phyloP scores from a whole-genome alignment of 1,139 yeast genomes.

The Magnusiomyces fungicola region DNA sequence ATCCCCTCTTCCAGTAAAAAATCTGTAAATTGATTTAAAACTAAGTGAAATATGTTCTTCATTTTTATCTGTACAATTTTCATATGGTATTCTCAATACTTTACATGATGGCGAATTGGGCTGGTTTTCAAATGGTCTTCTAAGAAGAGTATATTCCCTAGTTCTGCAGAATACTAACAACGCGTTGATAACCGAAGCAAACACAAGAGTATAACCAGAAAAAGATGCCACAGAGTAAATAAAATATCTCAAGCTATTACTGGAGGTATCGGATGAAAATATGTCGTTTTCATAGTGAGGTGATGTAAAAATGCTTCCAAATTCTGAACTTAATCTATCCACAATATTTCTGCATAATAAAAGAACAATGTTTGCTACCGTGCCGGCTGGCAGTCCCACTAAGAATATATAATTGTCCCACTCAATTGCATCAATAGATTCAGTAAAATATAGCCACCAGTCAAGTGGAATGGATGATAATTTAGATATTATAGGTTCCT shows the following conservation, averaged over 20 bases:
- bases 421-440: conserved; percentile 47
- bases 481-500: conserved; percentile 8
- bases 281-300: conserved; percentile 7
- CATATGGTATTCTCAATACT: conserved; percentile 17
- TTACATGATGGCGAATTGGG: conserved; percentile 39
- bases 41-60: too few relatives aligned
- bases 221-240: background rate
- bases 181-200: conserved; percentile 6
- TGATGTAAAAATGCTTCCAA: background rate
- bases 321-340: conserved; percentile 3
- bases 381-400: conserved; percentile 44
- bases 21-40: too few relatives aligned
- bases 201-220: conserved; percentile 5
- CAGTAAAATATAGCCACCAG: conserved; percentile 45
- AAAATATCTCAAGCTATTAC: background rate
- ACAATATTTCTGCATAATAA: conserved; percentile 21
- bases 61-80: conserved; percentile 8
- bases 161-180: conserved; percentile 8
- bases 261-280: conserved; percentile 10
- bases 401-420: conserved; percentile 54
- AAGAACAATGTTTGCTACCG: conserved; percentile 31
- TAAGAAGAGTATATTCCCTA: conserved; percentile 39
- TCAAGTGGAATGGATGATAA: conserved; percentile 42
- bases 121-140: conserved; percentile 31
- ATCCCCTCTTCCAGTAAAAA: too few relatives aligned